Percentiles rank a stretch among this genome's conserved stretches.
phyloP scores from a whole-genome alignment of 768 basidiomycete species.

The Lactarius vividus region DNA sequence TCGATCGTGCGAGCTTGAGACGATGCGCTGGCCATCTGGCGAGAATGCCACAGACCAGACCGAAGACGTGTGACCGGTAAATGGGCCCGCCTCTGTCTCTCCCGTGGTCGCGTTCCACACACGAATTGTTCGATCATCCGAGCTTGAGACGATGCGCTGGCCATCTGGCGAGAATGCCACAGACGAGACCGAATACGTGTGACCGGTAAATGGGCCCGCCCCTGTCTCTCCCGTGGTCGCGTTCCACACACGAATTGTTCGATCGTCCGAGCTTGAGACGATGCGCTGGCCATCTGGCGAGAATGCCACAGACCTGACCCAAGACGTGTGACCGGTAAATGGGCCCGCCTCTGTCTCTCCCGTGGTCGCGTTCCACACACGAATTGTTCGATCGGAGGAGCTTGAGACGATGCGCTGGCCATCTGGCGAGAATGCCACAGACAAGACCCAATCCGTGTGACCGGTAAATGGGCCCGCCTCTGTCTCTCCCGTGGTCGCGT shows the following conservation, averaged over 20 bases:
- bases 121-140: neutral
- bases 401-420: constrained; percentile 12
- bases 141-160: neutral
- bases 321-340: neutral
- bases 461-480: neutral
- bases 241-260: neutral
- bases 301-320: neutral
- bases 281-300: constrained; percentile 5
- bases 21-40: neutral
- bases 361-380: neutral
- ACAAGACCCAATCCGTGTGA: neutral
- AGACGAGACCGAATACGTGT: neutral
- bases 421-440: neutral
- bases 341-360: neutral
- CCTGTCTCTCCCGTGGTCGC: neutral
- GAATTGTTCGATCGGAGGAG: neutral
- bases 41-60: constrained; percentile 7
- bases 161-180: neutral
- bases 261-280: neutral
- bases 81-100: neutral
- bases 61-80: neutral
- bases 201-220: neutral
- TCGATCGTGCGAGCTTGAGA: neutral
- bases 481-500: neutral
- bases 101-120: neutral